Base-by-base conservation (phyloP, 2,329 filamentous ascomycete species). In the Gnomoniopsis sp. region DNA sequence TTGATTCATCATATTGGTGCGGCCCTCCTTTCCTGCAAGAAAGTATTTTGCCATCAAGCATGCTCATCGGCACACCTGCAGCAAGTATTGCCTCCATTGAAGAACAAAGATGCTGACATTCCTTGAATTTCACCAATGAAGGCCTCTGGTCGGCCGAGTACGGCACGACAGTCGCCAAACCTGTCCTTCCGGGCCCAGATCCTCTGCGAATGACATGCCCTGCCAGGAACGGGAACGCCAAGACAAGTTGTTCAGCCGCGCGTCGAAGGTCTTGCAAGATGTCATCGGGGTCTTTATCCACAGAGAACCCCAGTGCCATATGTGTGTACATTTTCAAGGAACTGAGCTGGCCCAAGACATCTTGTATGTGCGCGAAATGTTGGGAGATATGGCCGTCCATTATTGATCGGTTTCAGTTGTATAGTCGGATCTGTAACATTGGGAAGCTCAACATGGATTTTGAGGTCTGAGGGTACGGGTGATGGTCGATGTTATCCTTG, bases 181-280 rank as follows among this genome's bases (percentile, higher is more conserved):
- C 53, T 3, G 53, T 59, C 44, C 41, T 59, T 23, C 53, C 53
- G 0, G 57, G 56, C 1, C 53, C 44, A 11, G 44, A 53, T 15
- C 53, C 60, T 36, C 51, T 19, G 46, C 49, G 53, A 2, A 59
- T 26, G 2, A 62, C 60, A 54, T 62, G 57, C n/a, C 60, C 60
- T 30, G 34, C 52, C 11, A 62, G 8, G 47, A 54, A 59, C 8
- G 60, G 48, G 30, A 62, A 62, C 6, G 44, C 6, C 22, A n/a
- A 23, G 15, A 52, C 19, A 30, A 62, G 57, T 30, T 48, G 50
- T 19, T 33, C 33, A 23, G 49, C 49, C n/a, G 60, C 60, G 8
- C 8, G 12, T 17, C 56, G 8, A 1, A 62, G 23, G 11, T 41
- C n/a, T 17, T 30, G 14, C 15, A 23, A 26, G 3, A 48, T 41